A percentile compares a stretch with the other conserved stretches of the same genome.
phyloP scores from a whole-genome alignment of 495 filamentous ascomycete species.

The Aspergillus kassunensis region DNA sequence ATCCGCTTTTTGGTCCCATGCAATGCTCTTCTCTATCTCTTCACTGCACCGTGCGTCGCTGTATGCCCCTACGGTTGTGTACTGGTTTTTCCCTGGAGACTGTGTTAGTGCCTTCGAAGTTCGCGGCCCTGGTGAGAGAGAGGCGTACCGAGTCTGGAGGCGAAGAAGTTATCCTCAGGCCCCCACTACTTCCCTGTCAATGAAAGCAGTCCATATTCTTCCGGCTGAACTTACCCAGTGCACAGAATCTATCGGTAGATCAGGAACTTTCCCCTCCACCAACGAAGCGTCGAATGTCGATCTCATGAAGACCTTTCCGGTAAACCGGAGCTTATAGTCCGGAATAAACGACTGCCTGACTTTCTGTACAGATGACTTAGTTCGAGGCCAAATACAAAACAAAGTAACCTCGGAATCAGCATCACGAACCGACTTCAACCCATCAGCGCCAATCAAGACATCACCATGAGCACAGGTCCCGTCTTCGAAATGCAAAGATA shows the following conservation, averaged over 20 bases:
- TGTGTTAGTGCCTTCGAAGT: slow-evolving; percentile 5
- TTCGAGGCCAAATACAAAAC: too few species aligned
- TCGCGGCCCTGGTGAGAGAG: too few species aligned
- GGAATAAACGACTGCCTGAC: slow-evolving; percentile 36
- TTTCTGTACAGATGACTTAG: slow-evolving; percentile 14
- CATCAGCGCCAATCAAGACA: slow-evolving; percentile 35
- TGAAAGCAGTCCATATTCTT: too few species aligned
- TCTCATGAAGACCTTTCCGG: slow-evolving; percentile 43
- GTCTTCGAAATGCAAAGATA: slow-evolving; percentile 28
- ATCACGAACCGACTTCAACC: slow-evolving; percentile 29
- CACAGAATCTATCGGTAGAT: slow-evolving; percentile 41
- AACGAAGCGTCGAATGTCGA: slow-evolving; percentile 42
- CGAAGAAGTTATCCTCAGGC: slow-evolving; percentile 44
- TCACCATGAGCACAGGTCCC: slow-evolving; percentile 26
- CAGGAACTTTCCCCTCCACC: slow-evolving; percentile 33
- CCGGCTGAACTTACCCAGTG: slow-evolving; percentile 36
- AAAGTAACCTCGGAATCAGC: too few species aligned
- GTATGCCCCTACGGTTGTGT: slow-evolving; percentile 46
- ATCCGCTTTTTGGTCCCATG: slow-evolving; percentile 39
- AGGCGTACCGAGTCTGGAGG: slow-evolving; percentile 38
- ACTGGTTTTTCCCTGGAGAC: slow-evolving; percentile 29
- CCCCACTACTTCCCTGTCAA: slow-evolving; percentile 42
- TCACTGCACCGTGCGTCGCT: slow-evolving; percentile 33
- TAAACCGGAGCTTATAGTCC: slow-evolving; percentile 37
- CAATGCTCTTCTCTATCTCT: slow-evolving; percentile 34